Base-by-base conservation (phyloP, 805 yeast genomes). In the Cyberlindnera veronae region DNA sequence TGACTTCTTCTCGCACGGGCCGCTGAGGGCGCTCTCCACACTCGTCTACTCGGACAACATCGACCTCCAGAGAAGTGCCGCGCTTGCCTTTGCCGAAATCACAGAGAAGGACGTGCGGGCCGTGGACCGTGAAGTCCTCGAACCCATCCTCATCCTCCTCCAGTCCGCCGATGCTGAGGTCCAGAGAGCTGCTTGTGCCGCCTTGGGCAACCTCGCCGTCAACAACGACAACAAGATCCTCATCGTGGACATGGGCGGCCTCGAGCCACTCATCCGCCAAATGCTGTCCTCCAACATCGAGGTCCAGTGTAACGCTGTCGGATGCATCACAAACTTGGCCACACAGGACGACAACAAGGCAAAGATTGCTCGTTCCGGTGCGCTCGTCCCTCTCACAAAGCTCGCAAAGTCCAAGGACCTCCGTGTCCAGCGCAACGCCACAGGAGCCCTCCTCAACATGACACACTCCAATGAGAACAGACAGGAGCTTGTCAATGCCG, bases 301-400 rank as follows among this genome's bases (percentile, higher is more conserved):
- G 64, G 98, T 93, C 29, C 99, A 93, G 67, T 93, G 99, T 65
- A 93, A 93, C 61, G 99, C 99, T 3, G 99, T 93, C 42, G 99
- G 99, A 14, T 93, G 99, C 63, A 90, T 93, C 58, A 93, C 99
- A 27, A 93, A 93, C 61, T 76, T 93, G 63, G 99, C 99, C 7
- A 93, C 99, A 6, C 96, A 87, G 66, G 99, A 93, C 64, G 96
- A 88, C 57, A 93, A 93, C 67, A 93, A 93, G 64, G 81, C 93
- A 38, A 89, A 88, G 62, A 93, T 93, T 55, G 99, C 99, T 16
- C 83, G 89, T 35, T 82, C 95, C 17, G 99, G 99, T 15, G 99
- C 99, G 1, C 73, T 93, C 45, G 82, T 88, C 22, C 99, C 99
- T 4, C 75, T 93, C 55, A 91, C 98, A 1, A 88, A 87, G 63